Conservation (phyloP, 345 rosid species). For the Bruguiera parviflora region DNA sequence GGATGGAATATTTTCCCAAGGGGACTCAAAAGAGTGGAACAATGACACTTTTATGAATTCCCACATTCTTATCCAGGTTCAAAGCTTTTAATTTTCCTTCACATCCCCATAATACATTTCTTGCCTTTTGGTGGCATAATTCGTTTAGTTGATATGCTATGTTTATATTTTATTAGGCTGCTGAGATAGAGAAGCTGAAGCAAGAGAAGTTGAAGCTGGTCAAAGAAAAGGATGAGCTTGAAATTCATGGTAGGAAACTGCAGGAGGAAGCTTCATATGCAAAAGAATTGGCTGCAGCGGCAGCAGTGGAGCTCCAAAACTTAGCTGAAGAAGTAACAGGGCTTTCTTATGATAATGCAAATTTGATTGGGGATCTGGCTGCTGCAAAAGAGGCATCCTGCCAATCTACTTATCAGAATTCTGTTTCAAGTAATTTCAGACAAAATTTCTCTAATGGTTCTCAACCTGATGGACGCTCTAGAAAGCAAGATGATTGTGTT, state of each 20-base stretch:
- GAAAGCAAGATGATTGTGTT: conserved; percentile 30
- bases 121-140: too few species aligned
- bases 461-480: conserved; percentile 23
- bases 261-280: conserved; percentile 73
- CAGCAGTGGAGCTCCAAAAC: conserved; percentile 61
- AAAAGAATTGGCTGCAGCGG: conserved; percentile 67
- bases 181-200: conserved; percentile 54
- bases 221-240: conserved; percentile 60
- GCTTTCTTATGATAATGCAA: conserved; percentile 63
- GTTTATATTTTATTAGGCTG: conserved; percentile 36
- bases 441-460: conserved; percentile 23
- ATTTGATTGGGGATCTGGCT: conserved; percentile 47
- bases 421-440: conserved; percentile 26
- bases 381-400: conserved; percentile 37
- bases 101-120: conserved; percentile 2
- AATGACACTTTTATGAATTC: conserved; percentile 32
- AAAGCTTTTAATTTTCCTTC: background rate
- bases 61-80: conserved; percentile 50
- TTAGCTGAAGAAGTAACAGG: conserved; percentile 70
- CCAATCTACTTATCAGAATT: conserved; percentile 33
- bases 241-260: conserved; percentile 45
- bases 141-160: background rate
- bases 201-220: conserved; percentile 44
- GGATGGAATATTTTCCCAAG: conserved; percentile 59
- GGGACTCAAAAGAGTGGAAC: conserved; percentile 50